These are phyloP conservation scores for Domatiomyces globalis DNA, from an alignment of 2,329 filamentous ascomycete genomes.

Conservation along the genomic window DNA sequence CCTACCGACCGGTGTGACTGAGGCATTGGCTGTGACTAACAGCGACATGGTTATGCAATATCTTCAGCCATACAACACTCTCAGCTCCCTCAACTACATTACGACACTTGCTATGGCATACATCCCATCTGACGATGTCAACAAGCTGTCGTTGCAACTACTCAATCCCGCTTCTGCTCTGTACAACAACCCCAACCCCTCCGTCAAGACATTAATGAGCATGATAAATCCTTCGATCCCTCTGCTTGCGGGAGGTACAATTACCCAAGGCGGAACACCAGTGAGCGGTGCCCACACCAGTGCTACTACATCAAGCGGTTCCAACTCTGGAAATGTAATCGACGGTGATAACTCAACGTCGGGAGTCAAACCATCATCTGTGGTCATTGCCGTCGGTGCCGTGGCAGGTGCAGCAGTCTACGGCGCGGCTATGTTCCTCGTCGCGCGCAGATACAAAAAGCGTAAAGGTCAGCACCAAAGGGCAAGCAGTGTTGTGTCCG, in stretches of 20 bases:
- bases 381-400: slow-evolving; percentile 60
- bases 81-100: slow-evolving; percentile 53
- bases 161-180: slow-evolving; percentile 56
- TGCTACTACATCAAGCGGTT: slow-evolving; percentile 34
- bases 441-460: slow-evolving; percentile 80
- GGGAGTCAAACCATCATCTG: slow-evolving; percentile 34
- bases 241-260: slow-evolving; percentile 39
- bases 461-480: slow-evolving; percentile 66
- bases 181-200: slow-evolving; percentile 54
- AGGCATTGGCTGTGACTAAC: slow-evolving; percentile 40
- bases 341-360: slow-evolving; percentile 21
- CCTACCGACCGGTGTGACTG: slow-evolving; percentile 56
- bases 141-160: slow-evolving; percentile 53
- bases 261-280: slow-evolving; percentile 28
- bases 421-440: slow-evolving; percentile 84
- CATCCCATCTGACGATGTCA: slow-evolving; percentile 58
- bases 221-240: slow-evolving; percentile 78
- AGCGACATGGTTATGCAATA: slow-evolving; percentile 18
- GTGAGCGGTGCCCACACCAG: slow-evolving; percentile 25
- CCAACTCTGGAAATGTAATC: slow-evolving; percentile 25
- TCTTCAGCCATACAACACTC: slow-evolving; percentile 34
- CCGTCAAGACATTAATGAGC: slow-evolving; percentile 58
- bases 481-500: slow-evolving; percentile 54
- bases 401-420: slow-evolving; percentile 72
- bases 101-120: slow-evolving; percentile 67